A percentile compares a stretch with the other conserved stretches of the same genome.
phyloP scores from a whole-genome alignment of 305 asterid genomes.

The Fraxinus floribunda region DNA sequence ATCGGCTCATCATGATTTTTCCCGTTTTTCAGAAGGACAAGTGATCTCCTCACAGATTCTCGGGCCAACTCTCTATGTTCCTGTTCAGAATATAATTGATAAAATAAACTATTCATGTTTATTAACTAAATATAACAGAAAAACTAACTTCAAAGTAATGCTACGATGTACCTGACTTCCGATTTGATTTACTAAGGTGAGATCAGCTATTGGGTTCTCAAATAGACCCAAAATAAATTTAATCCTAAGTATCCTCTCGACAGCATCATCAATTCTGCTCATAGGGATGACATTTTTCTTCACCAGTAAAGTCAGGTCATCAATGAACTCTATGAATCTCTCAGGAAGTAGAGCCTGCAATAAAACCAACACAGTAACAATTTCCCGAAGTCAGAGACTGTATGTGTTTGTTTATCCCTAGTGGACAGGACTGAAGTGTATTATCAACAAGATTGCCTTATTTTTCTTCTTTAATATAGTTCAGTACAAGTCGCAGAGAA shows the following conservation, averaged over 20 bases:
- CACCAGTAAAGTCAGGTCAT: constrained; percentile 40
- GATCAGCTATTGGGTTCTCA: constrained; percentile 58
- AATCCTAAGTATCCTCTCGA: constrained; percentile 49
- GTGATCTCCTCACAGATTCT: constrained; percentile 79
- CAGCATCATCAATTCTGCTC: constrained; percentile 9
- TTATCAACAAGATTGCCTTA: background rate
- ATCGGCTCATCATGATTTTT: constrained; percentile 32
- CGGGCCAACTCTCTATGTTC: constrained; percentile 75
- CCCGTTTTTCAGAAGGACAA: constrained; percentile 68
- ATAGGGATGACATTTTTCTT: background rate
- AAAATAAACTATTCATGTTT: background rate
- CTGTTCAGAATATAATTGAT: constrained; percentile 25
- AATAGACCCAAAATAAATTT: constrained; percentile 59
- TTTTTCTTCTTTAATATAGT: background rate
- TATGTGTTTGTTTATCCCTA: background rate
- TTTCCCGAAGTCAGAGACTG: background rate
- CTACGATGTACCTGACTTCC: constrained; percentile 38
- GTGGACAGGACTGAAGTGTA: background rate
- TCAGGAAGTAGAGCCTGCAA: constrained; percentile 55
- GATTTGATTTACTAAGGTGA: constrained; percentile 38
- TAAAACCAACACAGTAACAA: background rate
- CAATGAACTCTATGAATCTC: constrained; percentile 38
- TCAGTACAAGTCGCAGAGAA: background rate
- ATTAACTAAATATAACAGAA: background rate
- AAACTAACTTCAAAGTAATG: constrained; percentile 17